Conservation (phyloP, 768 basidiomycete genomes). For the Lentinula lateritia region DNA sequence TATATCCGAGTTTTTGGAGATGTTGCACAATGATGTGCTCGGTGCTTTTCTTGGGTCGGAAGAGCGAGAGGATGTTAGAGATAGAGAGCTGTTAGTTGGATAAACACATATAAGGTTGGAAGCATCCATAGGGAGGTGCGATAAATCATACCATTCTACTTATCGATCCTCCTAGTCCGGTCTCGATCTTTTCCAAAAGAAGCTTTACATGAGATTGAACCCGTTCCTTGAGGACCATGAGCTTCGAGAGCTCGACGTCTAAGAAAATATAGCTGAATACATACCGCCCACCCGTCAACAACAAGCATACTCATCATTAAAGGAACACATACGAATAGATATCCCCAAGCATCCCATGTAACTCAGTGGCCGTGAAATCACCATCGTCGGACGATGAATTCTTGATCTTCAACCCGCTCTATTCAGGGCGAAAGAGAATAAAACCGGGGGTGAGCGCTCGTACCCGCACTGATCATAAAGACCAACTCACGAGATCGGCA, state of each 20-base stretch:
- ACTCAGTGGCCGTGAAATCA: slow-evolving; percentile 53
- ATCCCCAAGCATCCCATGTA: slow-evolving; percentile 60
- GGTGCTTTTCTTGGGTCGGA: slow-evolving; percentile 40
- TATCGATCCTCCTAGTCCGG: slow-evolving; percentile 23
- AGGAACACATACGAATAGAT: slow-evolving; percentile 56
- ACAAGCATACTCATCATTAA: background rate
- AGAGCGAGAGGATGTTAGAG: slow-evolving; percentile 38
- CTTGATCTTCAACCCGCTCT: slow-evolving; percentile 75
- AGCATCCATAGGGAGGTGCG: background rate
- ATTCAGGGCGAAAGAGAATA: background rate
- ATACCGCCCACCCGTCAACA: background rate
- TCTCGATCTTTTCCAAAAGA: slow-evolving; percentile 53
- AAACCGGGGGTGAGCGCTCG: background rate
- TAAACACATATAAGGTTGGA: background rate
- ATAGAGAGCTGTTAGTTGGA: slow-evolving; percentile 21
- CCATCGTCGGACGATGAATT: slow-evolving; percentile 47
- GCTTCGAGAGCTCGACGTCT: slow-evolving; percentile 54
- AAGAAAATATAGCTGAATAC: slow-evolving; percentile 68
- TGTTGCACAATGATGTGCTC: slow-evolving; percentile 51
- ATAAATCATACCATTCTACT: slow-evolving; percentile 36
- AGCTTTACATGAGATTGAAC: slow-evolving; percentile 48
- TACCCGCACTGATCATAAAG: slow-evolving; percentile 15
- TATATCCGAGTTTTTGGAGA: slow-evolving; percentile 46
- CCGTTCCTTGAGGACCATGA: slow-evolving; percentile 48
- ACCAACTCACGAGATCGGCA: slow-evolving; percentile 53